Conservation (phyloP, 1,139 yeast genomes). For the Magnusiomyces suaveolens region DNA sequence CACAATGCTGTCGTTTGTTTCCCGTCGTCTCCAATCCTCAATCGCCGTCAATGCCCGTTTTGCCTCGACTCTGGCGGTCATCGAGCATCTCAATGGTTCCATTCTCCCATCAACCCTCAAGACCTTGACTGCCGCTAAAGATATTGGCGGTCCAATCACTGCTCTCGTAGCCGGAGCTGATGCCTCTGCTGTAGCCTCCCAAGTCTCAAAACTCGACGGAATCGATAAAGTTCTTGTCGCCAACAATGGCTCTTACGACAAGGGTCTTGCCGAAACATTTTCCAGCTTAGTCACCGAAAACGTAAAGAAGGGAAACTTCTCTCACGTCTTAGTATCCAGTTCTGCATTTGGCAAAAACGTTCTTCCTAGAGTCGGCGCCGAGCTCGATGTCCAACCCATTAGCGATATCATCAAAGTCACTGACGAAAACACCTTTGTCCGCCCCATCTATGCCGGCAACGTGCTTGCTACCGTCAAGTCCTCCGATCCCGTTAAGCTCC, state of each 20-base stretch:
- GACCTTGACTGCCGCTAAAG: slow-evolving; percentile 35
- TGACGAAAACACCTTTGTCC: slow-evolving; percentile 61
- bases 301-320: slow-evolving; percentile 36
- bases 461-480: slow-evolving; percentile 77
- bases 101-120: slow-evolving; percentile 57
- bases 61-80: slow-evolving; percentile 60
- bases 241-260: slow-evolving; percentile 32
- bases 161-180: slow-evolving; percentile 36
- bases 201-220: slow-evolving; percentile 31
- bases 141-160: slow-evolving; percentile 33
- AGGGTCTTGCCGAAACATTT: slow-evolving; percentile 32
- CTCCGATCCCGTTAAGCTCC: slow-evolving; percentile 52
- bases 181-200: slow-evolving; percentile 30
- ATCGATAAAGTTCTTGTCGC: slow-evolving; percentile 34
- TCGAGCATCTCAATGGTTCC: slow-evolving; percentile 50
- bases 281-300: slow-evolving; percentile 36
- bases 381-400: slow-evolving; percentile 78
- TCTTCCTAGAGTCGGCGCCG: slow-evolving; percentile 79
- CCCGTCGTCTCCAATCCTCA: not conserved
- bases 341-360: slow-evolving; percentile 82
- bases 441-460: slow-evolving; percentile 96
- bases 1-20: not conserved
- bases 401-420: slow-evolving; percentile 68
- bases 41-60: slow-evolving; percentile 21
- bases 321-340: slow-evolving; percentile 74